These are phyloP conservation scores for Yarrowia sp. DNA, from an alignment of 805 yeast genomes.

Conservation along the genomic window DNA sequence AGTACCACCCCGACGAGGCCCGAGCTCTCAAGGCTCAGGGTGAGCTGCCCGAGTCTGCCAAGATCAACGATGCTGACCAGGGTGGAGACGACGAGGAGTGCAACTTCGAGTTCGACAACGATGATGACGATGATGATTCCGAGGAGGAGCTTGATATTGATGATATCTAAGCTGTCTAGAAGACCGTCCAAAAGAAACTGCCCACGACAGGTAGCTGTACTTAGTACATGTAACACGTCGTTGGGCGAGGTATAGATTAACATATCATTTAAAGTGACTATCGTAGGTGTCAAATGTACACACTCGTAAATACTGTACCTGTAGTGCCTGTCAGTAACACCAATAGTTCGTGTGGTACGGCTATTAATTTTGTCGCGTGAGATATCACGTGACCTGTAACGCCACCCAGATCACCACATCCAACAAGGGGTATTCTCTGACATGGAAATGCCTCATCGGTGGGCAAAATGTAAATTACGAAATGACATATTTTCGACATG, in stretches of 20 bases:
- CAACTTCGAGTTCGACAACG: conserved; percentile 96
- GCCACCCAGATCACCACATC: background rate
- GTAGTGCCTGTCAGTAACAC: no score
- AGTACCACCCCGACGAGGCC: conserved; percentile 96
- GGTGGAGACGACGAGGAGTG: conserved; percentile 96
- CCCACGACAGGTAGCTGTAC: background rate
- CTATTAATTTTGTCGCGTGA: background rate
- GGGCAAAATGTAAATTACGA: no score
- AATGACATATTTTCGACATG: no score
- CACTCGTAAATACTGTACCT: background rate
- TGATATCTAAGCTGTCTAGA: conserved; percentile 61
- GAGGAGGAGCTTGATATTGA: conserved; percentile 80
- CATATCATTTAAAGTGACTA: conserved; percentile 6
- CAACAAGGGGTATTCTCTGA: no score
- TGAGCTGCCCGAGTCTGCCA: conserved; percentile 94
- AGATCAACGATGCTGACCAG: conserved; percentile 96
- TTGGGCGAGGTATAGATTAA: conserved; percentile 22
- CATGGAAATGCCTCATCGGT: no score
- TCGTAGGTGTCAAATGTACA: no score
- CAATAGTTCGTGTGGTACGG: no score
- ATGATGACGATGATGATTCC: conserved; percentile 74
- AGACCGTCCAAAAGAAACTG: conserved; percentile 6
- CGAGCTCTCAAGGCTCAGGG: conserved; percentile 93
- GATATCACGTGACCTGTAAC: background rate
- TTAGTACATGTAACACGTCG: background rate